Conservation (phyloP, 164 flowering plant genomes). For the Vitis labrusca region DNA sequence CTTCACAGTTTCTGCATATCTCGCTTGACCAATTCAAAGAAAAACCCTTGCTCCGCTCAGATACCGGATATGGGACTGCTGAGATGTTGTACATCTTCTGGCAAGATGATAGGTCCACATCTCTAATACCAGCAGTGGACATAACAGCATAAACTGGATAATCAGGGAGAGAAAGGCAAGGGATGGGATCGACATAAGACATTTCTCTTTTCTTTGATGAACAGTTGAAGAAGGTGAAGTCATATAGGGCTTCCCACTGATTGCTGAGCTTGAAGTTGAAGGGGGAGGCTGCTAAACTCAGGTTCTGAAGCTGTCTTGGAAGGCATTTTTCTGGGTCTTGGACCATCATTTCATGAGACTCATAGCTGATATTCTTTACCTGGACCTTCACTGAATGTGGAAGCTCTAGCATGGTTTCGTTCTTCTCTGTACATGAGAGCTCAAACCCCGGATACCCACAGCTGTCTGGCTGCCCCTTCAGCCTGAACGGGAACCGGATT, state of each 20-base stretch:
- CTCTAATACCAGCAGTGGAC: no score
- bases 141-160: no score
- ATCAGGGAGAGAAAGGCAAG: no score
- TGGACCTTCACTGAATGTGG: constrained; percentile 11
- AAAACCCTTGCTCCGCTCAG: no score
- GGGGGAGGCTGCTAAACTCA: constrained; percentile 11
- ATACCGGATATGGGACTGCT: no score
- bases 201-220: neutral
- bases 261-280: neutral
- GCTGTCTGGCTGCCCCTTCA: constrained; percentile 14
- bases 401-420: constrained; percentile 18
- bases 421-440: constrained; percentile 16
- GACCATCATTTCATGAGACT: constrained; percentile 6
- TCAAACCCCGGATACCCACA: constrained; percentile 37
- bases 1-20: no score
- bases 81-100: no score
- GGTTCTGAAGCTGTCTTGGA: constrained; percentile 3
- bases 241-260: neutral
- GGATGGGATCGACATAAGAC: no score
- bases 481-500: constrained; percentile 29
- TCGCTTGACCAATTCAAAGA: no score
- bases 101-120: no score
- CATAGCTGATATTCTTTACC: constrained; percentile 20
- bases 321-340: constrained; percentile 12
- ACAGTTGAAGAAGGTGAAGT: constrained; percentile 20